These are phyloP conservation scores for Blastobotrys parvus DNA, from an alignment of 805 yeast genomes.

Conservation along the genomic window DNA sequence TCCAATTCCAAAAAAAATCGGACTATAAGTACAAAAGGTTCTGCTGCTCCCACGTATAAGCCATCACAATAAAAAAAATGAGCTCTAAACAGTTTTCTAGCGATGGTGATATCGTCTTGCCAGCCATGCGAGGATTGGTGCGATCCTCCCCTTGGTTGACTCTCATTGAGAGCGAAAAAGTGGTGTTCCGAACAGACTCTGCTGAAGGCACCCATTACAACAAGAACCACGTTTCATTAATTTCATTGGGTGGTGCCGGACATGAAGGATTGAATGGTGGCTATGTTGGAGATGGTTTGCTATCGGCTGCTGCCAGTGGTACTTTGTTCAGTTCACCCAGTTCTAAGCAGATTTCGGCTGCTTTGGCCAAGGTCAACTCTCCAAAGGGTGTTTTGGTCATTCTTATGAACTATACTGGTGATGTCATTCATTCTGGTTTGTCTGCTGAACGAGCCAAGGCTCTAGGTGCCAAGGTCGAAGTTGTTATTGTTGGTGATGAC, in stretches of 20 bases:
- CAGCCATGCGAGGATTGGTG: conserved; percentile 45
- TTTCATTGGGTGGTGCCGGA: conserved; percentile 94
- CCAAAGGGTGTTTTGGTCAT: conserved; percentile 64
- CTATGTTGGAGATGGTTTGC: conserved; percentile 72
- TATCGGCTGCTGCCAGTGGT: conserved; percentile 87
- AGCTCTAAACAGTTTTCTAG: conserved; percentile 26
- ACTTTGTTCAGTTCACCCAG: conserved; percentile 91
- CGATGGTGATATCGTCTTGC: conserved; percentile 26
- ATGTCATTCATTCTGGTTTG: conserved; percentile 83
- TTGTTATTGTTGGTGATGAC: conserved; percentile 80
- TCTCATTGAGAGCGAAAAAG: conserved; percentile 42
- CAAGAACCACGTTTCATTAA: conserved; percentile 43
- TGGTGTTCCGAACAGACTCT: conserved; percentile 12
- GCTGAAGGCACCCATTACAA: conserved; percentile 13
- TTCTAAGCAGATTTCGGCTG: conserved; percentile 76
- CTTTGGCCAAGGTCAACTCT: conserved; percentile 49
- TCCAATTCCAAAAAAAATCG: neutral
- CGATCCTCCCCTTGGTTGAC: conserved; percentile 47
- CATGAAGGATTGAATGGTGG: conserved; percentile 95
- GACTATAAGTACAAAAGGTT: too few species aligned
- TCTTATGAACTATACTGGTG: conserved; percentile 93
- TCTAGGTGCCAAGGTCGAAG: conserved; percentile 61
- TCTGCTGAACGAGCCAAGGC: conserved; percentile 84
- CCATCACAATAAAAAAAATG: too few species aligned
- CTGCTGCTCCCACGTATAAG: too few species aligned